These are phyloP conservation scores for Fomitopsis serialis DNA, from an alignment of 768 basidiomycete genomes.

Conservation along the genomic window DNA sequence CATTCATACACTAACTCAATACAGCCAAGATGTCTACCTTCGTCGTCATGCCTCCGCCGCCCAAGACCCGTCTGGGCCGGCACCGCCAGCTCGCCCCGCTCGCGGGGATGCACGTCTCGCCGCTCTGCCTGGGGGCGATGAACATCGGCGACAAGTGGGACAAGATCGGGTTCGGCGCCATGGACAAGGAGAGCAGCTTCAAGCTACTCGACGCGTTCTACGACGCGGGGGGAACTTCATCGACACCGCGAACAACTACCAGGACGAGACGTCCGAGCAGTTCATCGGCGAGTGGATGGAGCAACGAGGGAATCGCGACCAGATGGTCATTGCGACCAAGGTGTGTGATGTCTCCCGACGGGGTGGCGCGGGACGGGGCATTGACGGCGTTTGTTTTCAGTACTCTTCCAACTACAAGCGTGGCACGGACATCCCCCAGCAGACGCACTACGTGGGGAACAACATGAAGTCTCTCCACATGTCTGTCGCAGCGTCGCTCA, in stretches of 20 bases:
- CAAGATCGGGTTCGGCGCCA: constrained; percentile 27
- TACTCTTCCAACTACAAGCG: constrained; percentile 6
- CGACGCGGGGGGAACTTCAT: constrained; percentile 46
- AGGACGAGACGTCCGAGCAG: constrained; percentile 27
- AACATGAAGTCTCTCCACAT: constrained; percentile 31
- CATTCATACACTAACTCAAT: too few relatives aligned
- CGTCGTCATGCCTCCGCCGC: constrained; percentile 13
- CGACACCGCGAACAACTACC: constrained; percentile 37
- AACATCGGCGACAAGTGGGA: constrained; percentile 43
- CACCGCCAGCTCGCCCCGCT: constrained; percentile 35
- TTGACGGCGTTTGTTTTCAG: not conserved
- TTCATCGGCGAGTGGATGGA: constrained; percentile 37
- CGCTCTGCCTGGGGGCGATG: constrained; percentile 43
- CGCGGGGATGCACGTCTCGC: constrained; percentile 44
- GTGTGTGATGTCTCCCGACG: constrained; percentile 2
- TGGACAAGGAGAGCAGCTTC: constrained; percentile 38
- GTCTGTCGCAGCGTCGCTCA: constrained; percentile 29
- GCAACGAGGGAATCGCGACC: constrained; percentile 25
- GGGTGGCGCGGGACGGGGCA: not conserved
- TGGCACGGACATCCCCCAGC: constrained; percentile 11
- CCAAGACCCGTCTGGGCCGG: constrained; percentile 22
- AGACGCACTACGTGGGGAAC: constrained; percentile 31
- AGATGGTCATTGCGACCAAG: constrained; percentile 25
- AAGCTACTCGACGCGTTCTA: constrained; percentile 42
- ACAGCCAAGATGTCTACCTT: not conserved